Percentiles rank a stretch among this genome's conserved stretches.
Evolutionary conservation across 805 yeast genomes (phyloP).

Genomic region (Ogataea ramenticola): DNA sequence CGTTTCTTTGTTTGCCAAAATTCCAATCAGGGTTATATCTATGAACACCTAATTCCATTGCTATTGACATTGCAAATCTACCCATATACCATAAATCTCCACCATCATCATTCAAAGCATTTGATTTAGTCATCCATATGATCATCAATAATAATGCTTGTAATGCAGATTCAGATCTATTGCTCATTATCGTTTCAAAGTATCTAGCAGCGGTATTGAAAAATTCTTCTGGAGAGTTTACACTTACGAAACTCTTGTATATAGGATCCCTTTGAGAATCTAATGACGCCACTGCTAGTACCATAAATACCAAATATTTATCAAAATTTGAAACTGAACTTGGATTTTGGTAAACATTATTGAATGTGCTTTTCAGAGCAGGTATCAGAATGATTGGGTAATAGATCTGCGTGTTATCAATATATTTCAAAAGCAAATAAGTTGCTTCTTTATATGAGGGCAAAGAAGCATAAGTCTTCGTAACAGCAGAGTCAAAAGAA

Average conservation of each 20-base stretch:
- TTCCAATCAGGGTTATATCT: constrained; percentile 20
- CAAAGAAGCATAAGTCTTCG: constrained; percentile 15
- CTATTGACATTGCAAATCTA: constrained; percentile 19
- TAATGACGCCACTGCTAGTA: constrained; percentile 14
- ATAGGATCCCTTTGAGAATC: constrained; percentile 2
- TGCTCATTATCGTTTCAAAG: constrained; percentile 14
- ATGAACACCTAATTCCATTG: constrained; percentile 21
- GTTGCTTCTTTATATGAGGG: constrained; percentile 12
- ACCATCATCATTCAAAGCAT: constrained; percentile 15
- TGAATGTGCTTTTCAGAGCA: constrained; percentile 4
- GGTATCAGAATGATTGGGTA: constrained; percentile 13
- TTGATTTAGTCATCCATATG: constrained; percentile 16
- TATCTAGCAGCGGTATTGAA: constrained; percentile 17
- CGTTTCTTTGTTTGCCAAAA: constrained; percentile 15
- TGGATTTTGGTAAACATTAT: constrained; percentile 9
- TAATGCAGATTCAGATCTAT: constrained; percentile 15
- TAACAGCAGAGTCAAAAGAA: constrained; percentile 11
- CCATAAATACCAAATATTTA: constrained; percentile 15
- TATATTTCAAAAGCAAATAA: constrained; percentile 9
- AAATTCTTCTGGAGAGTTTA: constrained; percentile 14
- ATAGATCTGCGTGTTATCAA: constrained; percentile 13
- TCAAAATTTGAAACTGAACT: constrained; percentile 11
- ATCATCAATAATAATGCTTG: constrained; percentile 16
- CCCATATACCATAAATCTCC: constrained; percentile 21
- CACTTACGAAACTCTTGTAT: constrained; percentile 6